Conservation (phyloP, 139 green algal species). For the Marvania coccoides region DNA sequence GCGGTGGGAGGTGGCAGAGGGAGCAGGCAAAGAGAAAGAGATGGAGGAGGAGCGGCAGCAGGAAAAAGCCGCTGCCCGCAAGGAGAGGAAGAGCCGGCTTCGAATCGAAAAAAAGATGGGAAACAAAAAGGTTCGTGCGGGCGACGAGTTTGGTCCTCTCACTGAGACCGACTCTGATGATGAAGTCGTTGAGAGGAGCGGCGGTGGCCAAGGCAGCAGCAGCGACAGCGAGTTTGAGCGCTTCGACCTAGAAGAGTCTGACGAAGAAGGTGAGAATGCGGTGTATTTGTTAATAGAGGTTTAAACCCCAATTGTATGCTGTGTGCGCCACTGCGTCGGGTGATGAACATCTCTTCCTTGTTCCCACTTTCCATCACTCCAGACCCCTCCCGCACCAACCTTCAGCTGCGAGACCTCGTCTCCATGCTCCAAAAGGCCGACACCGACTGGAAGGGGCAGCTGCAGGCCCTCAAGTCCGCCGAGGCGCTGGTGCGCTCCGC, state of each 20-base stretch:
- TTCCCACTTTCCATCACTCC: not conserved
- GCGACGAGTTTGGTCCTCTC: not conserved
- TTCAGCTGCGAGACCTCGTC: slow-evolving; percentile 34
- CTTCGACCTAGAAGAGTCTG: slow-evolving; percentile 29
- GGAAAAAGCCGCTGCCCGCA: not conserved
- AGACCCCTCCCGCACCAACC: not conserved
- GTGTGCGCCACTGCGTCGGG: slow-evolving; percentile 18
- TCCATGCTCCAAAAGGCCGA: slow-evolving; percentile 50
- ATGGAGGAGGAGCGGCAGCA: not conserved
- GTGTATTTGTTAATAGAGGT: not conserved
- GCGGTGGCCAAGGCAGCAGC: not conserved
- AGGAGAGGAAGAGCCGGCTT: not conserved
- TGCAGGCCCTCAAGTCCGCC: slow-evolving; percentile 39
- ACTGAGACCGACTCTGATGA: slow-evolving; percentile 37
- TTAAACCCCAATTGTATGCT: not conserved
- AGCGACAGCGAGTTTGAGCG: not conserved
- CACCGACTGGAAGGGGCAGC: slow-evolving; percentile 36
- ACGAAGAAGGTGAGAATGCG: slow-evolving; percentile 18
- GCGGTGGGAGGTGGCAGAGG: slow-evolving; percentile 28
- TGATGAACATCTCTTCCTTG: not conserved
- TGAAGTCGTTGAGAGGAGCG: not conserved
- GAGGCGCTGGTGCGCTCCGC: slow-evolving; percentile 52
- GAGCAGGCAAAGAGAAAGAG: not conserved
- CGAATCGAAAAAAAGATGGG: not conserved
- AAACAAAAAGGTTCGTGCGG: not conserved